Conservation (phyloP, 2,329 filamentous ascomycete genomes). For the Fusarium papillatum region DNA sequence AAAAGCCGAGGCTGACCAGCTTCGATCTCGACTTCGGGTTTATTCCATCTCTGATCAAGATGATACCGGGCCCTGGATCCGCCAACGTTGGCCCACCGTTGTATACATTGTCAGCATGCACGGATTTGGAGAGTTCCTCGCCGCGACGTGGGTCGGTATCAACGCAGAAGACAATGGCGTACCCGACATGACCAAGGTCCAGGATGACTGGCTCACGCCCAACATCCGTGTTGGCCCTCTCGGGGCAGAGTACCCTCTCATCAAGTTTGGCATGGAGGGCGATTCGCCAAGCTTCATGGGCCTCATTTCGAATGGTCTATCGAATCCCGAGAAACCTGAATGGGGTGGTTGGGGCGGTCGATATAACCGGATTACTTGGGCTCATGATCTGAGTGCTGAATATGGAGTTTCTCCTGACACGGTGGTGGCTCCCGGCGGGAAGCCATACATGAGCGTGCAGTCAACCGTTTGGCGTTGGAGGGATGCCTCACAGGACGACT, state of each 20-base stretch:
- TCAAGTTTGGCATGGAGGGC: not conserved
- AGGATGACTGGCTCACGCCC: not conserved
- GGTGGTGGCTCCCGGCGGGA: not conserved
- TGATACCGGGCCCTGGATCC: not conserved
- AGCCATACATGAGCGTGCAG: not conserved
- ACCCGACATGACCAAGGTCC: not conserved
- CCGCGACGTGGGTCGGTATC: not conserved
- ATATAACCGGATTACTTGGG: constrained; percentile 5
- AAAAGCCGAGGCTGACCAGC: not conserved
- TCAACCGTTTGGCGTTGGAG: not conserved
- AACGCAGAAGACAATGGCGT: not conserved
- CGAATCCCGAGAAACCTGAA: not conserved
- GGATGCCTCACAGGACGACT: not conserved
- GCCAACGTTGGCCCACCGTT: not conserved
- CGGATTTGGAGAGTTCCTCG: not conserved
- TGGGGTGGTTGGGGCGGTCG: constrained; percentile 26
- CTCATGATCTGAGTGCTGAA: constrained; percentile 4
- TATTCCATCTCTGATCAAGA: not conserved
- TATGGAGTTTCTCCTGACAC: constrained; percentile 13
- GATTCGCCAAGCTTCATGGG: not conserved
- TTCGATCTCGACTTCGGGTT: not conserved
- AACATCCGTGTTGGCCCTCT: not conserved
- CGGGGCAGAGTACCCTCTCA: not conserved
- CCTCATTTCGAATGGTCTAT: constrained; percentile 16
- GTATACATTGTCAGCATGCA: not conserved